Evolutionary conservation across 129 eudicot genomes (phyloP), one percentile per base, ranked within the genome.

Genomic region (Ambrosia artemisiifolia): DNA sequence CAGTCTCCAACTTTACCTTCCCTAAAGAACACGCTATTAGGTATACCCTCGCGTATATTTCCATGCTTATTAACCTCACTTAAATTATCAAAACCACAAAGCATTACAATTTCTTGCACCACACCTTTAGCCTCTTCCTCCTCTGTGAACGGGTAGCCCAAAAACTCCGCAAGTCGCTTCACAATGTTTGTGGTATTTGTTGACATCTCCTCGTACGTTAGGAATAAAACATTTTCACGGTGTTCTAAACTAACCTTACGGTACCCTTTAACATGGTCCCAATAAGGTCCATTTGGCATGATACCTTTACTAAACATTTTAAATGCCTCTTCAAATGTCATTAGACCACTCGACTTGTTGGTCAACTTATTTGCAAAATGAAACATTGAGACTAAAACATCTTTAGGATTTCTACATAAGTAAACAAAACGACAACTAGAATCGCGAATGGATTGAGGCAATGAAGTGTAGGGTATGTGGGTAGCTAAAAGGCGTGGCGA

Each of bases 171-270:
- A 53, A 84, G 63, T 47, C 63, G 71, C 72, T 74, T 70, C 36
- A 77, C 78, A 11, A 51, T 38, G 33, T 32, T 19, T 14, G 0
- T 6, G 6, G 87, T 65, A 19, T 87, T 67, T 5, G 1, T 30
- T 40, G 36, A 56, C 64, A 87, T 40, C 28, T 84, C 85, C 80
- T 87, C 93, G 7, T 81, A 87, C 10, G 80, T 84, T 11, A 84
- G 12, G 43, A 84, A 82, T 2, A 82, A 13, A 65, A 84, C 51
- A 2, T 44, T 77, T 0, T 57, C 33, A 0, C 85, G 83, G 30
- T 42, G 59, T 64, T 84, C 76, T 18, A 72, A 5, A 42, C 79
- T 84, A 8, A 70, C 78, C 72, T 79, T 74, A 55, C 71, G 78
- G 75, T 84, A 84, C 51, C 69, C 78, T 73, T 73, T 73, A 28